Evolutionary conservation across 2,329 filamentous ascomycete species (phyloP), one percentile per base, ranked within the genome.

Genomic region (Juglanconis oblonga): DNA sequence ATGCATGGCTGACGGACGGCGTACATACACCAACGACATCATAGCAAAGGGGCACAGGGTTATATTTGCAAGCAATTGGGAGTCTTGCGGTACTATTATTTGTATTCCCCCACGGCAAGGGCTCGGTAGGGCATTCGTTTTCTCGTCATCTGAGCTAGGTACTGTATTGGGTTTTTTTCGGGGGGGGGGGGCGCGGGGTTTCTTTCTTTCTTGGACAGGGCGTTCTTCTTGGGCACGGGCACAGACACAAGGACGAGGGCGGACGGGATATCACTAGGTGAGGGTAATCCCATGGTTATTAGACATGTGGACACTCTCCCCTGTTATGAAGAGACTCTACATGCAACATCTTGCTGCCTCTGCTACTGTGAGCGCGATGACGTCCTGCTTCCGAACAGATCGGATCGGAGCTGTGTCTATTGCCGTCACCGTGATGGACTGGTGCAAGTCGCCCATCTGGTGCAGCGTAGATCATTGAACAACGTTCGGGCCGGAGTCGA

Each of bases 71-170:
- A 35, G 58, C 40, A 52, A 47, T 47, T 42, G 40, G 58, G 58
- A 54, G 51, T 63, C 50, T 54, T 40, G 31, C 52, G 61, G 61
- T 52, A 52, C 9, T 52, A 51, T 57, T 29, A 8, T 57, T 63
- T 40, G 31, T 57, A 45, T 61, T 58, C 54, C 51, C 48, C 47
- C 54, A 49, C 58, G 54, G 47, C 51, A 24, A 45, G 38, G 47
- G 31, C 29, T 44, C 36, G 31, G 55, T 48, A n/a, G 17, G 45
- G 45, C 35, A 44, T 57, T 55, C 54, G 38, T 55, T 52, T 53
- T 40, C 32, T 57, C 24, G 4, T 58, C 11, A 52, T 57, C 17
- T 52, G 14, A 48, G 33, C 31, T 32, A 40, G 57, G 42, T 60
- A 33, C 45, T 45, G 36, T 44, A 51, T 32, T 47, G 33, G 33